Evolutionary conservation across 1,139 yeast species (phyloP).

Genomic region (Blastobotrys petasosporus): DNA sequence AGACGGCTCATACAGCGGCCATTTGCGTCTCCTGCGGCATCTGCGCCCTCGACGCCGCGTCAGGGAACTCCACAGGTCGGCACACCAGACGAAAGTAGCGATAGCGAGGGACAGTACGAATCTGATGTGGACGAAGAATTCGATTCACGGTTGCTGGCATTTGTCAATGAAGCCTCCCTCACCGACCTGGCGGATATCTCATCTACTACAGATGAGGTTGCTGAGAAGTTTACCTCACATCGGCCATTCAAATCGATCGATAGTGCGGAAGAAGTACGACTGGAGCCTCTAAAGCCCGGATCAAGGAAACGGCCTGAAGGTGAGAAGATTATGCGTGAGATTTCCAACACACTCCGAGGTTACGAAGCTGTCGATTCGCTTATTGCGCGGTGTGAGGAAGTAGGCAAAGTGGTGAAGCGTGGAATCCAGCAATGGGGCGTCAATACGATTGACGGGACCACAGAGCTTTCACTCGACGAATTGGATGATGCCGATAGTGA

Average conservation of each 20-base stretch:
- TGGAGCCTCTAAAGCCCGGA: slow-evolving; percentile 32
- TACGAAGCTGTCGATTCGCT: slow-evolving; percentile 91
- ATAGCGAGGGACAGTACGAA: slow-evolving; percentile 36
- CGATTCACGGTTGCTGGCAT: slow-evolving; percentile 64
- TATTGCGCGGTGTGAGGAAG: slow-evolving; percentile 73
- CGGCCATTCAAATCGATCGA: slow-evolving; percentile 66
- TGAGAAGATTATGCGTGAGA: slow-evolving; percentile 65
- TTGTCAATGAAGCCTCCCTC: slow-evolving; percentile 68
- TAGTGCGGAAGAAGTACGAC: slow-evolving; percentile 50
- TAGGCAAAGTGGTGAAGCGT: slow-evolving; percentile 61
- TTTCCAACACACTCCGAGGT: slow-evolving; percentile 68
- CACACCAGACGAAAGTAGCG: slow-evolving; percentile 20
- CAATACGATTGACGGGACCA: slow-evolving; percentile 14
- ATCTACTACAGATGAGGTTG: slow-evolving; percentile 61
- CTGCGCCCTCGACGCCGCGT: slow-evolving; percentile 3
- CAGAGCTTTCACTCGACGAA: too few species aligned
- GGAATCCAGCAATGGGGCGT: slow-evolving; percentile 90
- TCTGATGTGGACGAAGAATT: slow-evolving; percentile 46
- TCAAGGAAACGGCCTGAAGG: slow-evolving; percentile 56
- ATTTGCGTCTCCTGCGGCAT: not conserved
- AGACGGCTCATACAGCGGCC: not conserved
- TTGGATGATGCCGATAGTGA: slow-evolving; percentile 19
- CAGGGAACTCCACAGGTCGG: slow-evolving; percentile 26
- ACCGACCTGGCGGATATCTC: slow-evolving; percentile 79
- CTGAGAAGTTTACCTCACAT: slow-evolving; percentile 51